Evolutionary conservation across 805 yeast species (phyloP), one percentile per base, ranked within the genome.

Genomic region (Sugiyamaella floridensis): DNA sequence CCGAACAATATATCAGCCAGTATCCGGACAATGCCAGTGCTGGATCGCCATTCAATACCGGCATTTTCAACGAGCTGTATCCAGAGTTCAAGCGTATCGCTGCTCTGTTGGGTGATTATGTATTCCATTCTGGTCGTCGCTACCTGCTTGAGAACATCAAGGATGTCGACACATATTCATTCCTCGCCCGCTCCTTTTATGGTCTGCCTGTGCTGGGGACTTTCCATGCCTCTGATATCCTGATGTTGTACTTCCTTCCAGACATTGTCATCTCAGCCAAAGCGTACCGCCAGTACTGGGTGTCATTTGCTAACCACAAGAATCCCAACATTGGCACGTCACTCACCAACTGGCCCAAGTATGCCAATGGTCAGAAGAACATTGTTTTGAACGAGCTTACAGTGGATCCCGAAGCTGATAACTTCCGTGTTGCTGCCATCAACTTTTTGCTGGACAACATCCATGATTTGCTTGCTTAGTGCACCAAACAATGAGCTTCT

Each of bases 31-130:
- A 45, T 18, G 55, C 60, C 8, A 10, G 49, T 8, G 41, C 26
- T 5, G 61, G 61, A 11, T 54, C 54, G 14, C 59, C 60, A 11
- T 54, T 51, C 50, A 32, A 48, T n/a, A 54, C 58, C 8, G 55
- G 58, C 4, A 15, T 15, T 15, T 16, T 37, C 16, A 50, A 49
- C 43, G 50, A 51, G 14, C 20, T 53, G 10, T 52, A 40, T 26
- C 51, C 57, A 2, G 48, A 55, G 45, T 55, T 8, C 22, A 57
- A 57, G 41, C 57, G 60, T 6, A 10, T 46, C 6, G 55, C 53
- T 7, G 55, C 60, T 4, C 11, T 57, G 20, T 34, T 45, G 4
- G 57, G 57, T 11, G 58, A 56, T 40, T n/a, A 52, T 11, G 15
- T 50, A 8, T 54, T 56, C 18, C 54, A 55, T 26, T 47, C 54